Conservation (phyloP, 305 asterid species). For the Fraxinus platypoda region DNA sequence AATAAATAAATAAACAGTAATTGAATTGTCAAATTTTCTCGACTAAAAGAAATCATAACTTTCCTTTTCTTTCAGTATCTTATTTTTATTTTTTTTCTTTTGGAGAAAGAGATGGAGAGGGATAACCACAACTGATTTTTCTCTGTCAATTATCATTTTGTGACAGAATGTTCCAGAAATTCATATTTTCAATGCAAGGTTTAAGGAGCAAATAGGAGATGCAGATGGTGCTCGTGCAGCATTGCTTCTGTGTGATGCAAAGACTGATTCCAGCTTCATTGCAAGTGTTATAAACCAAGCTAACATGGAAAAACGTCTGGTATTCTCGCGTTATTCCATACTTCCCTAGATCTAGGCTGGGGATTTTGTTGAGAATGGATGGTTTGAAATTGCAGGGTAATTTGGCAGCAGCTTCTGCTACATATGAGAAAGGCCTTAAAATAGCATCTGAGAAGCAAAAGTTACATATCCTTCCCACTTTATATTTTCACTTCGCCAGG, state of each 20-base stretch:
- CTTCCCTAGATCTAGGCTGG: constrained; percentile 17
- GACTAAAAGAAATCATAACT: not conserved
- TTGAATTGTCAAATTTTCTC: not conserved
- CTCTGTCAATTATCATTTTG: not conserved
- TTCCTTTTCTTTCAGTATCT: not conserved
- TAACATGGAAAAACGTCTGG: constrained; percentile 86
- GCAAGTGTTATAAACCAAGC: constrained; percentile 53
- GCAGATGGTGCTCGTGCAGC: constrained; percentile 65
- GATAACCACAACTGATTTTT: constrained; percentile 1
- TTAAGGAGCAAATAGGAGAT: constrained; percentile 80
- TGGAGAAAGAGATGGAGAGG: not conserved
- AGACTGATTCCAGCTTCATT: constrained; percentile 53
- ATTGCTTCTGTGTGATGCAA: constrained; percentile 40
- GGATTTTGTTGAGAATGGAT: constrained; percentile 18
- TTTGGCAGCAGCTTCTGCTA: constrained; percentile 57
- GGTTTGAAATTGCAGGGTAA: constrained; percentile 66
- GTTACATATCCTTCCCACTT: constrained; percentile 50
- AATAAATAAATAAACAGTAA: not conserved
- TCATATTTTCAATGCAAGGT: constrained; percentile 76
- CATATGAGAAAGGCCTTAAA: constrained; percentile 59
- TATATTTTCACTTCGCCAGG: constrained; percentile 54
- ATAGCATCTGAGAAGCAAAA: constrained; percentile 55
- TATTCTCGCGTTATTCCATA: constrained; percentile 30
- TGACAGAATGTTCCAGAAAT: constrained; percentile 69
- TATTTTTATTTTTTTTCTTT: not conserved